Conservation (phyloP, 2,329 filamentous ascomycete species). For the Phymatotrichopsis omnivora region DNA sequence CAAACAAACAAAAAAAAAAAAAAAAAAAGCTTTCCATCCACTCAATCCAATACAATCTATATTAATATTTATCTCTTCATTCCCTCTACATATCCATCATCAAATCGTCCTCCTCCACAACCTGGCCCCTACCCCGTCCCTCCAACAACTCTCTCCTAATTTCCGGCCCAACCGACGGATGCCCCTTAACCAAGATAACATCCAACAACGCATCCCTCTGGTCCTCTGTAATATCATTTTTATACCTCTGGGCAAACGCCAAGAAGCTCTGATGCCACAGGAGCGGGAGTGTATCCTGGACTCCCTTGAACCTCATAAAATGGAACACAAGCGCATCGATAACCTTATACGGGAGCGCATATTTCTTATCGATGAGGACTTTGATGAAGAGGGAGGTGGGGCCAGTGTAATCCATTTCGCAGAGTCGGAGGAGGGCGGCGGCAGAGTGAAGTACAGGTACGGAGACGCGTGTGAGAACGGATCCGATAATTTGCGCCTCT, state of each 20-base stretch:
- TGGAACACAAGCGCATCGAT: conserved; percentile 94
- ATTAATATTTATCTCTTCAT: too few species aligned
- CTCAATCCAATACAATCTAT: too few species aligned
- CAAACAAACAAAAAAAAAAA: too few species aligned
- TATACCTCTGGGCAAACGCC: conserved; percentile 86
- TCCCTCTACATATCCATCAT: too few species aligned
- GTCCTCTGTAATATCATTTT: conserved; percentile 92
- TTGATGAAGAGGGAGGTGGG: conserved; percentile 94
- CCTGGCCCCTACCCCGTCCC: conserved; percentile 72
- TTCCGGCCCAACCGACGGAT: conserved; percentile 81
- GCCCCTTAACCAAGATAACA: conserved; percentile 71
- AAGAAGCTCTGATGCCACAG: conserved; percentile 93
- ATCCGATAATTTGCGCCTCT: conserved; percentile 84
- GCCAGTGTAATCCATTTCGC: conserved; percentile 88
- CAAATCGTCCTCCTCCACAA: conserved; percentile 69
- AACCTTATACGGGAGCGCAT: conserved; percentile 88
- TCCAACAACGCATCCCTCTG: conserved; percentile 86
- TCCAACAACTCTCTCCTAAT: conserved; percentile 80
- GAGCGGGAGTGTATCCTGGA: conserved; percentile 65
- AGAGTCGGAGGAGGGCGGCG: conserved; percentile 80
- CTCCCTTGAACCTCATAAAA: conserved; percentile 76
- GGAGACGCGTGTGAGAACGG: conserved; percentile 71
- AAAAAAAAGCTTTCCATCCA: too few species aligned
- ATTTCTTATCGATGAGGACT: conserved; percentile 88
- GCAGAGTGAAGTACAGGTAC: conserved; percentile 88